Conservation (phyloP, 176 grass and related monocot species). For the Miscanthus lutarioriparius region DNA sequence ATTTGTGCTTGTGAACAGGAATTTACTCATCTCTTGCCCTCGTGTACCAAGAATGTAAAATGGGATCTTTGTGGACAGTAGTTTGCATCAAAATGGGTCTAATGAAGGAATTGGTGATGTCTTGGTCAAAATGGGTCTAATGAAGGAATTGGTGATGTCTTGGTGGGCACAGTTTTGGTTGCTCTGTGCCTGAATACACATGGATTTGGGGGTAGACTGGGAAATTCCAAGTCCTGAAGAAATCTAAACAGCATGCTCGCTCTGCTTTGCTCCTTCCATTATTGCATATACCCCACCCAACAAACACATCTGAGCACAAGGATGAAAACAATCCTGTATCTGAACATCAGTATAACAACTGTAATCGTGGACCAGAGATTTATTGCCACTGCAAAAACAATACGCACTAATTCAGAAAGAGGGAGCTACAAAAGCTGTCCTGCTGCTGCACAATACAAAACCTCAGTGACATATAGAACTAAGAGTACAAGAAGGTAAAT, state of each 20-base stretch:
- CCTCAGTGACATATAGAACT: neutral
- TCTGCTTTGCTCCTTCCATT: neutral
- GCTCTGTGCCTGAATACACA: neutral
- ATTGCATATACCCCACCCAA: neutral
- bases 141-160: neutral
- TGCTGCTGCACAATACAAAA: slow-evolving; percentile 45
- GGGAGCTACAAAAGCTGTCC: slow-evolving; percentile 22
- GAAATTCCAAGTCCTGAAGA: too few species aligned
- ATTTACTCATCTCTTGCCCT: neutral
- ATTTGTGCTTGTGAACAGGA: neutral
- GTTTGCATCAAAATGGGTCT: neutral
- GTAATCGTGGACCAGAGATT: neutral
- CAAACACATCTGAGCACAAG: neutral
- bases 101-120: neutral
- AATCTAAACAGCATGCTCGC: neutral
- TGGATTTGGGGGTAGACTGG: too few species aligned
- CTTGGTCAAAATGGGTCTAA: neutral
- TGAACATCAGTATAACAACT: slow-evolving; percentile 1
- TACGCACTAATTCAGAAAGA: neutral
- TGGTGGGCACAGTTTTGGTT: neutral
- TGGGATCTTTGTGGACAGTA: neutral
- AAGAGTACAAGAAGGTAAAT: neutral
- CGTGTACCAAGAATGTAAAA: neutral
- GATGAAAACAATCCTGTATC: neutral
- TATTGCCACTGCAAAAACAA: slow-evolving; percentile 34